These are phyloP conservation scores for Lasiosphaeris hirsuta DNA, from an alignment of 495 filamentous ascomycete genomes.

Conservation along the genomic window DNA sequence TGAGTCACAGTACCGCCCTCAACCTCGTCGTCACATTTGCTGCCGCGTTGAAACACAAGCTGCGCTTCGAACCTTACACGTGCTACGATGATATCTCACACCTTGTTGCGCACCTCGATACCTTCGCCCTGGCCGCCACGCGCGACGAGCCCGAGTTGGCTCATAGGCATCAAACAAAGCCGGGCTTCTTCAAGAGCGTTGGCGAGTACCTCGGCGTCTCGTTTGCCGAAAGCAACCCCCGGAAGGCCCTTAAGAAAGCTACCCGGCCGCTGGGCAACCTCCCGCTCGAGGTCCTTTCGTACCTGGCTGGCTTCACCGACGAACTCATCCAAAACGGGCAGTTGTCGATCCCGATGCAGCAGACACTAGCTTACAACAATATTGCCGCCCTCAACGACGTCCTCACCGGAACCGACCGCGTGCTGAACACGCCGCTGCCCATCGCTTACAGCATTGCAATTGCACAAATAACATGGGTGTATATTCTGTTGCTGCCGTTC, in stretches of 20 bases:
- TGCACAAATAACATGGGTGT: slow-evolving; percentile 83
- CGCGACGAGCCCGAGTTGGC: slow-evolving; percentile 45
- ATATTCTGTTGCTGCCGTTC: slow-evolving; percentile 80
- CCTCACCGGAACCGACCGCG: slow-evolving; percentile 69
- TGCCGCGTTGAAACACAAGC: slow-evolving; percentile 73
- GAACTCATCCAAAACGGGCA: slow-evolving; percentile 52
- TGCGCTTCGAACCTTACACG: slow-evolving; percentile 84
- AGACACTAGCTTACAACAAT: slow-evolving; percentile 48
- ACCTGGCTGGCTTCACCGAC: slow-evolving; percentile 65
- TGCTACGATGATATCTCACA: slow-evolving; percentile 64
- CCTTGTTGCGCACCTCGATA: slow-evolving; percentile 59
- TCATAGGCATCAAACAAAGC: slow-evolving; percentile 24
- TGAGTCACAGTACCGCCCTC: slow-evolving; percentile 57
- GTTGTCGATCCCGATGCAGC: slow-evolving; percentile 49
- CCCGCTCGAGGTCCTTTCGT: slow-evolving; percentile 72
- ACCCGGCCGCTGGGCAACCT: slow-evolving; percentile 66
- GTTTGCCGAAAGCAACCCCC: slow-evolving; percentile 68
- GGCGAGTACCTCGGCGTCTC: slow-evolving; percentile 71
- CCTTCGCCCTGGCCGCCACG: slow-evolving; percentile 68
- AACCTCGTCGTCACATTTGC: slow-evolving; percentile 80
- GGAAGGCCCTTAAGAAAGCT: slow-evolving; percentile 66
- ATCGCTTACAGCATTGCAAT: slow-evolving; percentile 84
- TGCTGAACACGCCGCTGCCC: slow-evolving; percentile 80
- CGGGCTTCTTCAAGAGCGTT: slow-evolving; percentile 57
- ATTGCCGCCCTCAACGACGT: slow-evolving; percentile 67